Evolutionary conservation across 352 stramenopile species (phyloP).

Genomic region (Blastocystis sp.): DNA sequence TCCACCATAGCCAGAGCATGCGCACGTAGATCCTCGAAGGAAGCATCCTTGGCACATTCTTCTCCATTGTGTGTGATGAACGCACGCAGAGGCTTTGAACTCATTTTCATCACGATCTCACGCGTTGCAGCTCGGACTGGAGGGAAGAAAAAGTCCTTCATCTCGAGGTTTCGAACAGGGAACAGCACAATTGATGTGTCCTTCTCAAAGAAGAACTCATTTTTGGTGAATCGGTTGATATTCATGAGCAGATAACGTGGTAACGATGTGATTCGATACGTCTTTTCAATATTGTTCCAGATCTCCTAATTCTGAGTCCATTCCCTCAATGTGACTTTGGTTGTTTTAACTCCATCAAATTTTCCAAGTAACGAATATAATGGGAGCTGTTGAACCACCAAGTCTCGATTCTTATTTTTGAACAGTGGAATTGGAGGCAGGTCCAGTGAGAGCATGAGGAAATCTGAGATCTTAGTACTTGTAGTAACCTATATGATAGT

Average conservation of each 20-base stretch:
- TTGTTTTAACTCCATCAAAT: constrained; percentile 78
- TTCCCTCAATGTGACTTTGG: neutral
- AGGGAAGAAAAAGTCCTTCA: constrained; percentile 78
- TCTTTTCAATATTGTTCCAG: constrained; percentile 75
- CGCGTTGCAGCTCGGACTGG: neutral
- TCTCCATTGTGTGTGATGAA: constrained; percentile 42
- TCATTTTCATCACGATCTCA: constrained; percentile 11
- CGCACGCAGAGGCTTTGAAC: neutral
- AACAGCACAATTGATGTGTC: constrained; percentile 99
- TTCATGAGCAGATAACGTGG: constrained; percentile 91
- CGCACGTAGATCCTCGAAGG: neutral
- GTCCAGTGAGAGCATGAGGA: constrained; percentile 88
- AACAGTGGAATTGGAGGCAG: constrained; percentile 94
- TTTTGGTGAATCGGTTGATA: constrained; percentile 90
- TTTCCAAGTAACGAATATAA: constrained; percentile 91
- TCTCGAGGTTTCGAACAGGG: constrained; percentile 93
- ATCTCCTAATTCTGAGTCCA: constrained; percentile 69
- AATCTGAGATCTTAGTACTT: constrained; percentile 66
- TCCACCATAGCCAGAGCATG: constrained; percentile 38
- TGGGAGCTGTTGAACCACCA: constrained; percentile 74
- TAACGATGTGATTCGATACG: constrained; percentile 83
- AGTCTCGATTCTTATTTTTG: constrained; percentile 81
- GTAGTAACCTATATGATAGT: constrained; percentile 67
- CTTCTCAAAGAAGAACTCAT: constrained; percentile 96
- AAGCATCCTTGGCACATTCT: neutral